Conservation (phyloP, 805 yeast species). For the Candida tammaniensis region DNA sequence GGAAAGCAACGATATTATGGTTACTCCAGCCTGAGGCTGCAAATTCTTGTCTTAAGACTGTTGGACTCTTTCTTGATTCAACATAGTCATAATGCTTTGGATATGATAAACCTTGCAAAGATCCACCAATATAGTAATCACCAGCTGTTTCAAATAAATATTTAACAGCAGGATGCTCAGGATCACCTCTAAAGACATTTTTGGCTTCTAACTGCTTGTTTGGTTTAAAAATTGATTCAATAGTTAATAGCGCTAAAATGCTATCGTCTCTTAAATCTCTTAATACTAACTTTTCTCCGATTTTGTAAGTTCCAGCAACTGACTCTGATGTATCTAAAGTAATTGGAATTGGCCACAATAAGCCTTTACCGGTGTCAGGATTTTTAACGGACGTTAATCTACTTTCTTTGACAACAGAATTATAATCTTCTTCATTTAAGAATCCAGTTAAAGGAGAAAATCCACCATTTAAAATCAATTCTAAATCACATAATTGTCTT, state of each 20-base stretch:
- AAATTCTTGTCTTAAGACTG: conserved; percentile 85
- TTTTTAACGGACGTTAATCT: conserved; percentile 54
- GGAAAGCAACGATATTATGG: conserved; percentile 83
- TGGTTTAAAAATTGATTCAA: conserved; percentile 78
- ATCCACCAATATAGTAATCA: conserved; percentile 86
- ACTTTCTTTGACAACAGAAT: conserved; percentile 63
- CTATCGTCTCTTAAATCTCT: conserved; percentile 79
- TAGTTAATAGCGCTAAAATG: conserved; percentile 76
- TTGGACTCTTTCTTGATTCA: conserved; percentile 84
- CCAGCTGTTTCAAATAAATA: conserved; percentile 74
- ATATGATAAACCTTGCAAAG: conserved; percentile 74
- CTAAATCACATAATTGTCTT: conserved; percentile 91
- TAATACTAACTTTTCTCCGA: conserved; percentile 66
- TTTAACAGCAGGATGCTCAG: conserved; percentile 90
- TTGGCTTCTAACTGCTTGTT: conserved; percentile 77
- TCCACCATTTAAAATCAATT: conserved; percentile 89
- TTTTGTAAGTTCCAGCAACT: conserved; percentile 39
- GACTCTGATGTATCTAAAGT: conserved; percentile 69
- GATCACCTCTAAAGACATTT: conserved; percentile 91
- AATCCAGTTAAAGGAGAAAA: conserved; percentile 81
- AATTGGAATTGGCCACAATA: conserved; percentile 90
- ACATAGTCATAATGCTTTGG: conserved; percentile 91
- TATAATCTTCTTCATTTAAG: conserved; percentile 64
- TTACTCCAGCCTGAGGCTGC: conserved; percentile 76
- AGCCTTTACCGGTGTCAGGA: conserved; percentile 46